Conservation (phyloP, 2,329 filamentous ascomycete species). For the Byssoonygena ceratinophila region DNA sequence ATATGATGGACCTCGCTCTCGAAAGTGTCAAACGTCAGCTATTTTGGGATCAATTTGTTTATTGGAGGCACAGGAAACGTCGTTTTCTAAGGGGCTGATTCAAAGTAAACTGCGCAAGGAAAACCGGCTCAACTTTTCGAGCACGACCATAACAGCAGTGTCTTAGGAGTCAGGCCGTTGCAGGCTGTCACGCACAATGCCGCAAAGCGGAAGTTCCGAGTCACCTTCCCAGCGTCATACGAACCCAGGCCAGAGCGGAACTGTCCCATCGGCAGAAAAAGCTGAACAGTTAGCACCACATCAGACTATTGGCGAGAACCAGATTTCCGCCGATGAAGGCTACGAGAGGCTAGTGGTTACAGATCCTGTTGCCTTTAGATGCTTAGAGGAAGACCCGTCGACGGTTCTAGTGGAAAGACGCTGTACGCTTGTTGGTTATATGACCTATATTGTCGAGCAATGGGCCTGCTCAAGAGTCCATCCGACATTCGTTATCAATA, state of each 20-base stretch:
- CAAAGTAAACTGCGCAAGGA: background rate
- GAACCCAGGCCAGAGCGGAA: background rate
- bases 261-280: background rate
- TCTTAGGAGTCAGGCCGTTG: too few species aligned
- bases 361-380: conserved; percentile 57
- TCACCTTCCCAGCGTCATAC: background rate
- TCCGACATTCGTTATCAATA: conserved; percentile 83
- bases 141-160: too few species aligned
- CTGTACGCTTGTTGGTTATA: conserved; percentile 65
- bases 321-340: background rate
- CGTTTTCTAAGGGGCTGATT: background rate
- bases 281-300: background rate
- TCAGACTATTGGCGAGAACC: background rate
- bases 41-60: background rate
- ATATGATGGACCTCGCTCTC: conserved; percentile 1
- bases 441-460: conserved; percentile 90
- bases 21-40: background rate
- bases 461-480: conserved; percentile 90
- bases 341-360: conserved; percentile 52
- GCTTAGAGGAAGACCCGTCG: conserved; percentile 73
- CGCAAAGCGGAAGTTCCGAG: background rate
- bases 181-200: background rate
- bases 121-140: background rate
- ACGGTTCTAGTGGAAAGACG: conserved; percentile 65
- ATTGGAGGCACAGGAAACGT: background rate